Evolutionary conservation across 108 stramenopile genomes (phyloP).

Genomic region (Stephanodiscus minutulus): DNA sequence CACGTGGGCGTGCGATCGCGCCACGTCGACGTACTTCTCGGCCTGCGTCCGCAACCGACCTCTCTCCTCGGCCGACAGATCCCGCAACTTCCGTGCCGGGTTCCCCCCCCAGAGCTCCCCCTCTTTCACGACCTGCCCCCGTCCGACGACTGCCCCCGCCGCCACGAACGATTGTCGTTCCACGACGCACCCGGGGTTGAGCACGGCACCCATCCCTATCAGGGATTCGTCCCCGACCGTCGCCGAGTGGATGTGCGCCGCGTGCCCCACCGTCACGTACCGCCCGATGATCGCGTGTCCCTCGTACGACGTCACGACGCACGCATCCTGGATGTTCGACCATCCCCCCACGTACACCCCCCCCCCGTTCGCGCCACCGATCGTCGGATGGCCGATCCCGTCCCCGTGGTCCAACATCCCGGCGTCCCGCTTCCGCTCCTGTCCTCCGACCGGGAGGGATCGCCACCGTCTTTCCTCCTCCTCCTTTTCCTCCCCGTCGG

Average conservation of each 20-base stretch:
- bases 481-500: constrained; percentile 28
- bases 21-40: constrained; percentile 72
- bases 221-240: constrained; percentile 78
- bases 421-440: constrained; percentile 33
- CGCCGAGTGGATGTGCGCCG: constrained; percentile 82
- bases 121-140: constrained; percentile 52
- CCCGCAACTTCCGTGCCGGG: constrained; percentile 81
- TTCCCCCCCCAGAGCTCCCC: constrained; percentile 89
- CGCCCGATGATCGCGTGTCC: constrained; percentile 76
- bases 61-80: constrained; percentile 72
- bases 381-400: constrained; percentile 47
- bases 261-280: constrained; percentile 87
- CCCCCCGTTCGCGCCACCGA: constrained; percentile 59
- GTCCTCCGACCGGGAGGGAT: constrained; percentile 27
- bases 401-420: constrained; percentile 33
- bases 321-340: constrained; percentile 87
- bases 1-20: constrained; percentile 55
- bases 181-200: constrained; percentile 66
- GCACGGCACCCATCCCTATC: constrained; percentile 85
- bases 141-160: constrained; percentile 77
- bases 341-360: constrained; percentile 83
- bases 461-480: constrained; percentile 46
- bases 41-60: constrained; percentile 74
- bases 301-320: constrained; percentile 65
- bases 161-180: constrained; percentile 75